phyloP scores from a whole-genome alignment of 257 asterid species.

The Gentiana dahurica region DNA sequence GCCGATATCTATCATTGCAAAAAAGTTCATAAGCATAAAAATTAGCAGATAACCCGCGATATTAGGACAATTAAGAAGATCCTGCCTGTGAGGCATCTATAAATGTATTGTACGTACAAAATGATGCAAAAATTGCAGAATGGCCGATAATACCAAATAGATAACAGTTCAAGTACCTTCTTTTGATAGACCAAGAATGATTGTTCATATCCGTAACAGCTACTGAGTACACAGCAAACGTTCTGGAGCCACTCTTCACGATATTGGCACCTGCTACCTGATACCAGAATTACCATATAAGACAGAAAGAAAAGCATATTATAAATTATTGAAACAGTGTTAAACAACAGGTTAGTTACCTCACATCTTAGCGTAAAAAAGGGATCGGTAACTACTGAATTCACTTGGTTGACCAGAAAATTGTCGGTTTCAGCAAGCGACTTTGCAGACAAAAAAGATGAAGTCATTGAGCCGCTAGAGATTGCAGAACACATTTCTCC shows the following conservation, averaged over 20 bases:
- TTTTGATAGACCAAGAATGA: slow-evolving; percentile 92
- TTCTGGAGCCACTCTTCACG: slow-evolving; percentile 88
- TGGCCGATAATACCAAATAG: background rate
- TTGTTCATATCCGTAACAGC: slow-evolving; percentile 71
- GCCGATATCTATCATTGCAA: slow-evolving; percentile 58
- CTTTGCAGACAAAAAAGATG: slow-evolving; percentile 58
- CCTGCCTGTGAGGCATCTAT: background rate
- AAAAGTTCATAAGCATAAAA: background rate
- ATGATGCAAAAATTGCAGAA: background rate
- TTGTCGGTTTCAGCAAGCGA: slow-evolving; percentile 55
- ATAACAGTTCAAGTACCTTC: slow-evolving; percentile 48
- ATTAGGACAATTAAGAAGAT: background rate
- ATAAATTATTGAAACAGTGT: slow-evolving; percentile 3
- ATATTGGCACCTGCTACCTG: slow-evolving; percentile 88
- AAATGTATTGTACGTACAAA: background rate
- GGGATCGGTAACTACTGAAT: slow-evolving; percentile 54
- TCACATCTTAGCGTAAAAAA: slow-evolving; percentile 78
- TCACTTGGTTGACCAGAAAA: slow-evolving; percentile 41
- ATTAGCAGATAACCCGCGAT: background rate
- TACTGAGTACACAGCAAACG: slow-evolving; percentile 76
- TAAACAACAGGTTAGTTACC: slow-evolving; percentile 31
- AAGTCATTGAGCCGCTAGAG: slow-evolving; percentile 54
- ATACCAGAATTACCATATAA: slow-evolving; percentile 20
- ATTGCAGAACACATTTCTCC: slow-evolving; percentile 49
- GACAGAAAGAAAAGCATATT: slow-evolving; percentile 13